Conservation (phyloP, 2,329 filamentous ascomycete genomes). For the Colletotrichum truncatum region DNA sequence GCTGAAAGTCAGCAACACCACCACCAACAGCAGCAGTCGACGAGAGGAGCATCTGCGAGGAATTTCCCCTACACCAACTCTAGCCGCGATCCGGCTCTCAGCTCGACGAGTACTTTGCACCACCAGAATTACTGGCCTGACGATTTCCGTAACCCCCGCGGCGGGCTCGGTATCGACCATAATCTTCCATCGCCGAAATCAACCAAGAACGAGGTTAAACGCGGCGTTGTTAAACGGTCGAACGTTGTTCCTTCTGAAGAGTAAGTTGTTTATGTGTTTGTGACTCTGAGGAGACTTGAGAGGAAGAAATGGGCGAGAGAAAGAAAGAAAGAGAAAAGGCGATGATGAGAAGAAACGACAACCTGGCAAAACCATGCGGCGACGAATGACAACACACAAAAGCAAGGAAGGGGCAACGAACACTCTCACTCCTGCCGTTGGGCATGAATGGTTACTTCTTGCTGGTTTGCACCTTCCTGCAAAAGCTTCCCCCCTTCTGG, state of each 20-base stretch:
- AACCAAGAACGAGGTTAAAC: slow-evolving; percentile 3
- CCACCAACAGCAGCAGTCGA: neutral
- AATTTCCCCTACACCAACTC: slow-evolving; percentile 6
- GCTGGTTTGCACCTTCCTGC: neutral
- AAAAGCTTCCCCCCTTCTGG: neutral
- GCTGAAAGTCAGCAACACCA: neutral
- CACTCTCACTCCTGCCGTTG: no score
- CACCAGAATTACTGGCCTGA: slow-evolving; percentile 21
- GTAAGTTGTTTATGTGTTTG: neutral
- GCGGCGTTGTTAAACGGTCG: neutral
- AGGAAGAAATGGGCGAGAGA: no score
- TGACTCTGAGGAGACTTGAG: neutral
- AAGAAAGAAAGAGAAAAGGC: accelerated
- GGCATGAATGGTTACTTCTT: no score
- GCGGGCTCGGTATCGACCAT: slow-evolving; percentile 16
- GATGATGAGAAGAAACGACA: neutral
- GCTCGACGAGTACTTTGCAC: slow-evolving; percentile 8
- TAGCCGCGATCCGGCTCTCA: neutral
- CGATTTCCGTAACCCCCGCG: slow-evolving; percentile 12
- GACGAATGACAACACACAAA: neutral
- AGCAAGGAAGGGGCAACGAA: neutral
- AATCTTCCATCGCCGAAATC: neutral
- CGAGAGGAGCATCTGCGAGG: neutral
- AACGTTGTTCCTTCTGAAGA: neutral
- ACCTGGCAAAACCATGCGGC: neutral